Conservation (phyloP, 2,329 filamentous ascomycete genomes). For the Ceratocystis huliohia region DNA sequence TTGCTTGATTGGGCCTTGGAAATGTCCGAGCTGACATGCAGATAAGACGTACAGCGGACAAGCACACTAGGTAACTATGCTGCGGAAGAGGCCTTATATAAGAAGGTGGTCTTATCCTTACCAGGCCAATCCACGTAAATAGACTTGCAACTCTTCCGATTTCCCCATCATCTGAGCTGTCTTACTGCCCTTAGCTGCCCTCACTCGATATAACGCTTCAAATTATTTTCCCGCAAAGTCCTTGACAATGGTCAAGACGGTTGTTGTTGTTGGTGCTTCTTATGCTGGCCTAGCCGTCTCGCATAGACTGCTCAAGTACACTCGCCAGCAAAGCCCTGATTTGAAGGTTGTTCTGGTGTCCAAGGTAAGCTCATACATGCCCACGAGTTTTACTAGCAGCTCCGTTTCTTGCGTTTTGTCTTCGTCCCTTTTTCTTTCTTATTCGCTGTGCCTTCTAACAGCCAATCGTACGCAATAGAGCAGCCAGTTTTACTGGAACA, state of each 20-base stretch:
- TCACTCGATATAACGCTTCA: background rate
- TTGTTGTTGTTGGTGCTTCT: conserved; percentile 43
- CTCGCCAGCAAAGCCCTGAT: conserved; percentile 33
- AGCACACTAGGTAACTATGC: background rate
- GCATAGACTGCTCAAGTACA: conserved; percentile 43
- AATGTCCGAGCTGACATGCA: conserved; percentile 6
- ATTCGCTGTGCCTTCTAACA: background rate
- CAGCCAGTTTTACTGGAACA: conserved; percentile 47
- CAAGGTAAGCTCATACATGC: conserved; percentile 32
- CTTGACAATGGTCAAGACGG: conserved; percentile 36
- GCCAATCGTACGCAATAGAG: conserved; percentile 30
- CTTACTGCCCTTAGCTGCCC: background rate
- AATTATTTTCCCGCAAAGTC: background rate
- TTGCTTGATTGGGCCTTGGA: background rate
- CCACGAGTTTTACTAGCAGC: too few relatives aligned
- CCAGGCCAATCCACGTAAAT: background rate
- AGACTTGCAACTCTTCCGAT: background rate
- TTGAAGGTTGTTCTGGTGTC: conserved; percentile 44
- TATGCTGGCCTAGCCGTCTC: conserved; percentile 41
- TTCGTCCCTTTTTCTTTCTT: background rate
- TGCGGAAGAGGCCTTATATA: background rate
- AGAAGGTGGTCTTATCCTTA: background rate
- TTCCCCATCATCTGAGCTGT: background rate
- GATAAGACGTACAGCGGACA: background rate
- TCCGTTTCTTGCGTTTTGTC: background rate